These are phyloP conservation scores for Phytophthora fragariaefolia DNA, from an alignment of 352 stramenopile genomes.

Conservation along the genomic window DNA sequence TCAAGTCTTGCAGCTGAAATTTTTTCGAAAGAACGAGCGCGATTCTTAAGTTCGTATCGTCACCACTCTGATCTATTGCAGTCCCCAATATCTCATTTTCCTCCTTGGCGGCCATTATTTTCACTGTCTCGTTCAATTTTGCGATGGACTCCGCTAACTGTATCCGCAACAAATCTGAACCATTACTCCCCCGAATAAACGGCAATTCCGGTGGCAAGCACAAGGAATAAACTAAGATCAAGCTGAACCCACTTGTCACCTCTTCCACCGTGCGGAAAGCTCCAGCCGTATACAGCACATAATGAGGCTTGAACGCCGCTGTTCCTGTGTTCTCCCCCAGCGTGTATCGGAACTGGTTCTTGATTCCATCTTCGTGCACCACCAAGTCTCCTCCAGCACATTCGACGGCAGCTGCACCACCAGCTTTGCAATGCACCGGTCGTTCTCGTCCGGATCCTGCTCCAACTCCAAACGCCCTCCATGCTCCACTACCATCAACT, in stretches of 20 bases:
- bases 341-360: slow-evolving; percentile 13
- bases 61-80: background rate
- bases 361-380: slow-evolving; percentile 10
- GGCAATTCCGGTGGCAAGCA: slow-evolving; percentile 16
- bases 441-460: slow-evolving; percentile 18
- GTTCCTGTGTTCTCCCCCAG: slow-evolving; percentile 9
- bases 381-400: slow-evolving; percentile 12
- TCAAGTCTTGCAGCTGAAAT: slow-evolving; percentile 4
- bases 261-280: slow-evolving; percentile 6
- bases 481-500: slow-evolving; percentile 14
- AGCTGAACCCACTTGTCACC: slow-evolving; percentile 18
- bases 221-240: slow-evolving; percentile 20
- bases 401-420: slow-evolving; percentile 23
- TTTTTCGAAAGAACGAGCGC: slow-evolving; percentile 9
- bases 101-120: background rate
- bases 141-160: slow-evolving; percentile 8
- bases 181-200: slow-evolving; percentile 5
- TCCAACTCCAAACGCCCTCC: background rate
- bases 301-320: slow-evolving; percentile 17
- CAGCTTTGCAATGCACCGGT: slow-evolving; percentile 17
- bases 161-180: slow-evolving; percentile 7
- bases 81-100: slow-evolving; percentile 1
- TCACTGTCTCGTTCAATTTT: background rate
- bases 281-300: slow-evolving; percentile 14
- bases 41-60: background rate